Percentiles rank a stretch among this genome's conserved stretches.
phyloP scores from a whole-genome alignment of 2,329 filamentous ascomycete species.

The Fusarium sp. region DNA sequence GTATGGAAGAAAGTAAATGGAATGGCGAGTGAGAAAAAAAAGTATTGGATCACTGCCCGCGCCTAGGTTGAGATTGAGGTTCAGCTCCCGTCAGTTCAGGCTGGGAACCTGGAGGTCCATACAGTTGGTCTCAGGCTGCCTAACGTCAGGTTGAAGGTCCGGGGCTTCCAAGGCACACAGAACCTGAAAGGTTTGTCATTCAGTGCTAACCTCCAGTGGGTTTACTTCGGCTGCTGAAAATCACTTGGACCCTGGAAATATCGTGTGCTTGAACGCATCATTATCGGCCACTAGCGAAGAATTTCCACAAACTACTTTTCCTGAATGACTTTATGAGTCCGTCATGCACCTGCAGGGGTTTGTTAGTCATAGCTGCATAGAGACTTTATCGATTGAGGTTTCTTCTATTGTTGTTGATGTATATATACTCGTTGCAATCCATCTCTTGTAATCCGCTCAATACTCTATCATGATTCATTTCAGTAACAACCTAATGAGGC shows the following conservation, averaged over 20 bases:
- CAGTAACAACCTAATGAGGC: background rate
- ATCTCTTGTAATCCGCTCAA: background rate
- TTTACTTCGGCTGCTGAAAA: constrained; percentile 34
- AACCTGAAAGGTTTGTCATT: background rate
- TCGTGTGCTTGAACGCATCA: constrained; percentile 22
- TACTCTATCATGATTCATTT: background rate
- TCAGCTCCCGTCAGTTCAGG: constrained; percentile 5
- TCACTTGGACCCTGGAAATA: constrained; percentile 28
- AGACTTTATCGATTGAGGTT: background rate
- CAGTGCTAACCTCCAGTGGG: constrained; percentile 15
- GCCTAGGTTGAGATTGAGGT: constrained; percentile 6
- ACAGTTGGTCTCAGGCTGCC: background rate
- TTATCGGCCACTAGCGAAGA: constrained; percentile 13
- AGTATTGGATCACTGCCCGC: background rate
- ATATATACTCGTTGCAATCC: background rate
- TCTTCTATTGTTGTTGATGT: background rate
- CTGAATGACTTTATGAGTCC: background rate
- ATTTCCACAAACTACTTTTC: constrained; percentile 12
- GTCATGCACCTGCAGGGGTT: constrained; percentile 6
- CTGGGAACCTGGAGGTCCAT: background rate
- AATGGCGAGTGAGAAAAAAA: constrained; percentile 16
- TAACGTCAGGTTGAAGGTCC: background rate
- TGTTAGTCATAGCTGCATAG: background rate
- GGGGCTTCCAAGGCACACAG: constrained; percentile 15
- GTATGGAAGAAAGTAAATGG: constrained; percentile 5